Base-by-base conservation (phyloP, 139 green algal species). In the Pleodorina starrii region DNA sequence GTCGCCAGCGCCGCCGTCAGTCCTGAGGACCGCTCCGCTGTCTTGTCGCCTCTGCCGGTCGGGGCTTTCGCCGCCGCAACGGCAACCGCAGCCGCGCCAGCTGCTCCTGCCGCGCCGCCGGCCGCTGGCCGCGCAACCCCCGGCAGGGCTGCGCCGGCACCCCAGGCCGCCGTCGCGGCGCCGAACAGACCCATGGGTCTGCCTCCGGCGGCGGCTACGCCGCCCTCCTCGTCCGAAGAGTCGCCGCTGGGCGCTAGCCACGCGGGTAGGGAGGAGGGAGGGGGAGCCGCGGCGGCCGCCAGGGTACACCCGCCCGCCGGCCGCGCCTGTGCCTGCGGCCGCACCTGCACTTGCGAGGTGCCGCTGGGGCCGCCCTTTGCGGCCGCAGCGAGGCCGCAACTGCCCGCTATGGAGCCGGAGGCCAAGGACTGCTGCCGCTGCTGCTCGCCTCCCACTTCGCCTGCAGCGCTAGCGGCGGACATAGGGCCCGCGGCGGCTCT, bases 211-310 rank as follows among this genome's bases (percentile, higher is more conserved):
- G 1, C 35, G 38, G 10, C 38, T 14, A 6, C 38, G n/a, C 48
- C 80, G 0, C 66, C 80, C 6, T 87, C 80, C 5, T 87, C 80
- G 0, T 77, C 59, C 10, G 80, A 60, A 0, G 63, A 48, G 43
- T 87, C 80, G n/a, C 80, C 63, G 19, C 60, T 38, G 21, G 80
- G 42, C 11, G 80, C 57, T 19, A 88, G 44, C 82, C 82, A 88
- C 0, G 82, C 82, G 16, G 82, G 82, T 6, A 88, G 44, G 38
- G 82, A 59, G 0, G 80, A 74, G 25, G 6, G 25, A 7, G 74
- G 44, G 11, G 74, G 12, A 66, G 9, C 54, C 21, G 9, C 21
- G 3, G 21, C 54, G 54, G 54, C 54, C 29, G 54, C n/a, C n/a
- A 66, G 54, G 54, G 54, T n/a, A n/a, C n/a, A n/a, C n/a, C n/a